A percentile compares a stretch with the other conserved stretches of the same genome.
phyloP scores from a whole-genome alignment of 805 yeast species.

The Jamesozyma jinghongensis region DNA sequence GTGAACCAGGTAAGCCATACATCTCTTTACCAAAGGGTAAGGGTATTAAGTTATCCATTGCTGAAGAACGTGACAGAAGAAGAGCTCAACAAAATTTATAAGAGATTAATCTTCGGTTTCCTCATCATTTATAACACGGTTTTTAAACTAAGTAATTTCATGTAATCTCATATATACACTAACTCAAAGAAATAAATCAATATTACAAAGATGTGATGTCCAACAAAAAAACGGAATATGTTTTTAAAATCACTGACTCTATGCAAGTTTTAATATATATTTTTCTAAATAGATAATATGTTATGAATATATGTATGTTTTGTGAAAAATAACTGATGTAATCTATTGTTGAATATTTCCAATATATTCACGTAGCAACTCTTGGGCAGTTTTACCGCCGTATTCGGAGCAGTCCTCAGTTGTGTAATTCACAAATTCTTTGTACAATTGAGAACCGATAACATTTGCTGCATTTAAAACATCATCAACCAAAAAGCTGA shows the following conservation, averaged over 20 bases:
- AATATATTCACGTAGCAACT: constrained; percentile 35
- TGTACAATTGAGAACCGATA: constrained; percentile 1
- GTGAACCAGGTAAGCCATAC: constrained; percentile 92
- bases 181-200: constrained; percentile 4
- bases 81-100: constrained; percentile 65
- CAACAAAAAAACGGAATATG: too few relatives aligned
- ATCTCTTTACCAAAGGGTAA: constrained; percentile 97
- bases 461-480: constrained; percentile 38
- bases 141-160: constrained; percentile 3
- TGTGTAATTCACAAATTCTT: constrained; percentile 22
- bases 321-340: not conserved
- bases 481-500: constrained; percentile 48
- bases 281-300: not conserved
- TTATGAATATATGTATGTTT: not conserved
- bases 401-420: constrained; percentile 32
- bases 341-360: not conserved
- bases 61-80: constrained; percentile 98
- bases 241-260: too few relatives aligned
- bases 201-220: too few relatives aligned
- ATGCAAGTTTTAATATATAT: not conserved
- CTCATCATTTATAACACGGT: not conserved
- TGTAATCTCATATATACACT: constrained; percentile 7
- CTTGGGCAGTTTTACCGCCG: constrained; percentile 37
- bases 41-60: constrained; percentile 92
- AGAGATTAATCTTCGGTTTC: constrained; percentile 2